These are phyloP conservation scores for Exophiala aquamarina DNA, from an alignment of 2,329 filamentous ascomycete species.

Conservation along the genomic window DNA sequence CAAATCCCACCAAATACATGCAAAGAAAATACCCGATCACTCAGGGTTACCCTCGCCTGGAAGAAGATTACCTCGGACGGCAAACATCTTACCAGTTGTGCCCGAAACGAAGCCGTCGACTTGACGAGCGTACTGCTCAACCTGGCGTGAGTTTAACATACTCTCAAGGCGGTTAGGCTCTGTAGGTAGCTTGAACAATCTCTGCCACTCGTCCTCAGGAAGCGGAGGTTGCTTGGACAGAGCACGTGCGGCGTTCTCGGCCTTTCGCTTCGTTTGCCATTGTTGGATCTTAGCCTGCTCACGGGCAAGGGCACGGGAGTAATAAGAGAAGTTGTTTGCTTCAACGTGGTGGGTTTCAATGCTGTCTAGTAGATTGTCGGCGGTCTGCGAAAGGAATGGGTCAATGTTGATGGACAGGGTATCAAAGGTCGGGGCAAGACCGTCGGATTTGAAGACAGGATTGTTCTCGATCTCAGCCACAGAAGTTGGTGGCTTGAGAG, in stretches of 20 bases:
- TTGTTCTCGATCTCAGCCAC: constrained; percentile 74
- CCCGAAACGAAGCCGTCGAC: constrained; percentile 93
- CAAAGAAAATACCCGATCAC: no score
- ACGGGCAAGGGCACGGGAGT: constrained; percentile 87
- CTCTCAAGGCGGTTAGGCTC: constrained; percentile 91
- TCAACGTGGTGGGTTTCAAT: constrained; percentile 98
- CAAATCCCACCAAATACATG: no score
- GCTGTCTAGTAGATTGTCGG: constrained; percentile 90
- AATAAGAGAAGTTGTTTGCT: constrained; percentile 98
- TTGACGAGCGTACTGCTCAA: constrained; percentile 96
- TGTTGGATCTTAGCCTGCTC: constrained; percentile 96
- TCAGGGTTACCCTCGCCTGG: constrained; percentile 45
- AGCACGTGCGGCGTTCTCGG: constrained; percentile 82
- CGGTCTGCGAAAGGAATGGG: constrained; percentile 97
- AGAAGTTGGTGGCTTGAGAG: constrained; percentile 67
- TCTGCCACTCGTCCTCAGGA: constrained; percentile 97
- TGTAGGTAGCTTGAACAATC: constrained; percentile 94
- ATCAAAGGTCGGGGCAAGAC: constrained; percentile 85
- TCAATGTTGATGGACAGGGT: constrained; percentile 90
- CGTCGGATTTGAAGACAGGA: constrained; percentile 56
- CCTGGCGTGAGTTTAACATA: constrained; percentile 91
- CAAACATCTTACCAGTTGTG: constrained; percentile 97
- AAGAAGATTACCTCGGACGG: constrained; percentile 71
- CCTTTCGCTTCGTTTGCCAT: constrained; percentile 96
- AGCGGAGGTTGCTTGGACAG: constrained; percentile 85